Percentiles rank a stretch among this genome's conserved stretches.
phyloP scores from a whole-genome alignment of 2,329 filamentous ascomycete species.

The Xylariaceae sp. region DNA sequence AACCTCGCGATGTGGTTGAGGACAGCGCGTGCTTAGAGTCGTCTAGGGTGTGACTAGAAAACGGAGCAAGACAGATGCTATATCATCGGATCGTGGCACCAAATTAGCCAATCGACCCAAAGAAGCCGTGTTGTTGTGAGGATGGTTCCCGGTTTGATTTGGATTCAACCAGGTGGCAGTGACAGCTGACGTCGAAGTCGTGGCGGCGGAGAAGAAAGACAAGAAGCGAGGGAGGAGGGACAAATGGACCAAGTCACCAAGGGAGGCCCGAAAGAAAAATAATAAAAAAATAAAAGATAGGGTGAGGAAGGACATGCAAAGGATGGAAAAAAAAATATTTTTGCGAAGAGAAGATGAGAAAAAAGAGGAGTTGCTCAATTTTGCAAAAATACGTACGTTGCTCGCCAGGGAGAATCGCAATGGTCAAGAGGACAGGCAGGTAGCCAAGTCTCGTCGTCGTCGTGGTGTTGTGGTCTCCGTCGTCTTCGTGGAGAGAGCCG shows the following conservation, averaged over 20 bases:
- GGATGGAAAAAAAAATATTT: neutral
- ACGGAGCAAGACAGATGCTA: conserved; percentile 16
- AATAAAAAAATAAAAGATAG: neutral
- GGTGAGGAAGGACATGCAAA: neutral
- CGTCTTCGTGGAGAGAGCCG: conserved; percentile 1
- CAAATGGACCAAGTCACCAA: neutral
- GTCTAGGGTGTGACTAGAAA: conserved; percentile 10
- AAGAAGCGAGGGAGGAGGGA: neutral
- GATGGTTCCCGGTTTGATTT: conserved; percentile 14
- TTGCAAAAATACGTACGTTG: conserved; percentile 16
- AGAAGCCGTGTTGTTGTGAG: conserved; percentile 19
- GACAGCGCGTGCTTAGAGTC: conserved; percentile 3
- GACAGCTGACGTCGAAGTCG: conserved; percentile 22
- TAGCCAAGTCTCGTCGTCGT: neutral
- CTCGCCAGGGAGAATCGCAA: conserved; percentile 14
- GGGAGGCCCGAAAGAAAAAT: conserved; percentile 3
- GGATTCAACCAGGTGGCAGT: conserved; percentile 22
- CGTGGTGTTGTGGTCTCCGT: conserved; percentile 6
- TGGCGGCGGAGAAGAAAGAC: neutral
- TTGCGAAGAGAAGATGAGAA: conserved; percentile 1
- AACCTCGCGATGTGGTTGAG: conserved; percentile 19
- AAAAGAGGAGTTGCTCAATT: conserved; percentile 17
- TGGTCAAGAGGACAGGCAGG: conserved; percentile 1
- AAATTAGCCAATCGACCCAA: conserved; percentile 14
- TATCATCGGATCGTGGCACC: conserved; percentile 16